phyloP scores from a whole-genome alignment of 352 stramenopile species.

The Lagenidium sp. region DNA sequence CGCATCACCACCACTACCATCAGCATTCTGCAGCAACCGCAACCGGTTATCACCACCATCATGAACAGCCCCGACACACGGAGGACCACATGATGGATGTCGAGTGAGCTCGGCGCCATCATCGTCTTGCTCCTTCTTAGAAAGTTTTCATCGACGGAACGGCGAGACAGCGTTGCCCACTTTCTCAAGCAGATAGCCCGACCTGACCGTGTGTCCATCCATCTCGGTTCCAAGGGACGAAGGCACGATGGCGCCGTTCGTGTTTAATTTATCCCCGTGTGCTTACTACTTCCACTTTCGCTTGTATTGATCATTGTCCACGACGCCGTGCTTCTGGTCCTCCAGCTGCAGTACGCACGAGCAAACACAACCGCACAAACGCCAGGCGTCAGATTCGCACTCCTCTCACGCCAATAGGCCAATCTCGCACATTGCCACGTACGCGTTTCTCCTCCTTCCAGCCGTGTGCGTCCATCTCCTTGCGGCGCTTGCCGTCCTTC shows the following conservation, averaged over 20 bases:
- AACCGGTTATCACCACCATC: slow-evolving; percentile 5
- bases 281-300: slow-evolving; percentile 65
- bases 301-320: slow-evolving; percentile 73
- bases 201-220: too few species aligned
- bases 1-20: slow-evolving; percentile 2
- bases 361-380: slow-evolving; percentile 1
- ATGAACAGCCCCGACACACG: slow-evolving; percentile 2
- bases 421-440: too few species aligned
- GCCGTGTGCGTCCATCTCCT: slow-evolving; percentile 43
- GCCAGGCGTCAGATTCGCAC: background rate
- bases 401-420: too few species aligned
- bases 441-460: slow-evolving; percentile 62
- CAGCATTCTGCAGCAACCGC: slow-evolving; percentile 1
- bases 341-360: slow-evolving; percentile 20
- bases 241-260: too few species aligned
- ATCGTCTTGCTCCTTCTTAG: too few species aligned
- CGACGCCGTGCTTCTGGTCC: slow-evolving; percentile 50
- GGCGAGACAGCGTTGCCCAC: too few species aligned
- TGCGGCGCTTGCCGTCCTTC: slow-evolving; percentile 58
- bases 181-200: too few species aligned
- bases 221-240: too few species aligned
- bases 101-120: slow-evolving; percentile 16
- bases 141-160: too few species aligned
- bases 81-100: slow-evolving; percentile 53
- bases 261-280: slow-evolving; percentile 15